These are phyloP conservation scores for Polytrichum formosum DNA, from an alignment of 225 moss, liverwort and hornwort genomes.

Conservation along the genomic window DNA sequence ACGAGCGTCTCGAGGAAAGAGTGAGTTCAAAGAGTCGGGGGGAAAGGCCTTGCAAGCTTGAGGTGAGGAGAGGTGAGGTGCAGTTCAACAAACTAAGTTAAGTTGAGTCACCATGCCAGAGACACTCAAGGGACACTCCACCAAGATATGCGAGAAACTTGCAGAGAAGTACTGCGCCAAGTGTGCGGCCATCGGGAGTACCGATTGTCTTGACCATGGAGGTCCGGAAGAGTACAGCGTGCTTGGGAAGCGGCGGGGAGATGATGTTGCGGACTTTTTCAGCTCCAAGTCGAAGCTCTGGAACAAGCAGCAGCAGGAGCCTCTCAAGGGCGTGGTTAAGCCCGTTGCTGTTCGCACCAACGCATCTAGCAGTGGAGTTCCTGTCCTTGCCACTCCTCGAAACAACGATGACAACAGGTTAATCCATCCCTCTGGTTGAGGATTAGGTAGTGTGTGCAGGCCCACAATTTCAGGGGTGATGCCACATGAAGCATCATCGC, in stretches of 20 bases:
- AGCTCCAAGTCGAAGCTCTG: constrained; percentile 13
- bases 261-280: constrained; percentile 12
- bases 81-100: constrained; percentile 7
- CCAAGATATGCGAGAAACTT: constrained; percentile 18
- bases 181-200: constrained; percentile 27
- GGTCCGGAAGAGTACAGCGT: constrained; percentile 26
- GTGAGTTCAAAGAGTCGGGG: background rate
- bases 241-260: constrained; percentile 40
- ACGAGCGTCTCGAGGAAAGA: background rate
- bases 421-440: too few species aligned
- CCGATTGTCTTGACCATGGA: constrained; percentile 45
- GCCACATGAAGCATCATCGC: too few species aligned
- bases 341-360: too few species aligned
- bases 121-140: constrained; percentile 16
- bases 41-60: background rate
- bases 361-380: too few species aligned
- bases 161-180: constrained; percentile 17
- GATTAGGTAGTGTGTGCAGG: too few species aligned
- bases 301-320: constrained; percentile 19
- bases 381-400: too few species aligned
- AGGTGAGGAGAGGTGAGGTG: background rate
- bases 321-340: constrained; percentile 7
- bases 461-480: too few species aligned
- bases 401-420: too few species aligned
- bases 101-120: constrained; percentile 44